Evolutionary conservation across 345 rosid genomes (phyloP).

Genomic region (Rhizophora apiculata): DNA sequence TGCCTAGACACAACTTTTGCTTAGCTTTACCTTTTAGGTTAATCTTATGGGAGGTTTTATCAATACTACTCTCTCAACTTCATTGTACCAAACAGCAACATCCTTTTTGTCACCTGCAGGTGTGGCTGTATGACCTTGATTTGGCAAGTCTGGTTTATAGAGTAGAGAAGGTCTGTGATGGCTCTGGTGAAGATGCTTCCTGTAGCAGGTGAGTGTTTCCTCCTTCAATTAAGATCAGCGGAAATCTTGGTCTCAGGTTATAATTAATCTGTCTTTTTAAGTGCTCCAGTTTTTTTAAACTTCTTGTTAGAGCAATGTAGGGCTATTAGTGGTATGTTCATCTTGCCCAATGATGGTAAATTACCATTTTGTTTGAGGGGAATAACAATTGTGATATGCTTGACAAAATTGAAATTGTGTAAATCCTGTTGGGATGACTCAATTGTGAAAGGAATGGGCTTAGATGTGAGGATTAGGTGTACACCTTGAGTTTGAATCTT

Average conservation of each 20-base stretch:
- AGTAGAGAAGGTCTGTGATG: constrained; percentile 72
- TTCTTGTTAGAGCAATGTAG: neutral
- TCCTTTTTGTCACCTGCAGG: constrained; percentile 33
- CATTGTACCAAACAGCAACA: neutral
- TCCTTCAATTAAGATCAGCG: neutral
- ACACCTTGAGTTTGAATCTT: no score
- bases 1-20: neutral
- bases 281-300: no score
- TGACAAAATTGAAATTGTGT: no score
- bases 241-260: neutral
- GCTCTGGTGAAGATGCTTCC: constrained; percentile 70
- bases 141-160: constrained; percentile 46
- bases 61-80: no score
- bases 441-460: no score
- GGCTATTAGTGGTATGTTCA: neutral
- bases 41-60: neutral
- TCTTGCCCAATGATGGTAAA: no score
- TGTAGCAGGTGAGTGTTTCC: constrained; percentile 68
- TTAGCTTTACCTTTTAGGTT: neutral
- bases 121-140: constrained; percentile 56
- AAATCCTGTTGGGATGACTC: no score
- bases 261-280: neutral
- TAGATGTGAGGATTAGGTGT: no score
- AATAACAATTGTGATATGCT: no score
- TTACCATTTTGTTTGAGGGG: no score